These are phyloP conservation scores for Mycocalia duriaeana DNA, from an alignment of 1,284 basidiomycete genomes.

Conservation along the genomic window DNA sequence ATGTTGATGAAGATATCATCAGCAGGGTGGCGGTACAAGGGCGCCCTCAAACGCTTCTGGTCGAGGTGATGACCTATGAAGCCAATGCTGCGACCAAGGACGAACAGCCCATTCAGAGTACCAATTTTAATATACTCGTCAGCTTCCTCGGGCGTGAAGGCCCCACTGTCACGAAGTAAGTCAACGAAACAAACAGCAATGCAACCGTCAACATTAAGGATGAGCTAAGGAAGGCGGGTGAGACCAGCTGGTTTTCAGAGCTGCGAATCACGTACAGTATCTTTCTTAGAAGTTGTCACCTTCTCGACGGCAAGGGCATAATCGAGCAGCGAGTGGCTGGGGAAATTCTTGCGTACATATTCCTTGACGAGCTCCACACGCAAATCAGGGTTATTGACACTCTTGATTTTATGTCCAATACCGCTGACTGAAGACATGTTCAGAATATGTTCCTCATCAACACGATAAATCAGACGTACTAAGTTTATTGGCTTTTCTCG, in stretches of 20 bases:
- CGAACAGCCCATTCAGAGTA: conserved; percentile 93
- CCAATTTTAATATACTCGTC: conserved; percentile 97
- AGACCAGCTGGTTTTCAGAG: conserved; percentile 8
- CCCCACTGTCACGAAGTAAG: conserved; percentile 87
- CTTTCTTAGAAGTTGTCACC: conserved; percentile 97
- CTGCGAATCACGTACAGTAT: conserved; percentile 64
- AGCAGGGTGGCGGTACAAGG: conserved; percentile 87
- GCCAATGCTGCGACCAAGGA: conserved; percentile 94
- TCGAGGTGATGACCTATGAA: conserved; percentile 95
- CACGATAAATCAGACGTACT: conserved; percentile 49
- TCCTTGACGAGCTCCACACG: conserved; percentile 98
- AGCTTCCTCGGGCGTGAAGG: conserved; percentile 94
- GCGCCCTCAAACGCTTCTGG: conserved; percentile 91
- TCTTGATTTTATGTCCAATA: conserved; percentile 99
- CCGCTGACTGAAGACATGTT: conserved; percentile 66
- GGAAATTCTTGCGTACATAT: conserved; percentile 95
- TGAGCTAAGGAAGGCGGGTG: conserved; percentile 43
- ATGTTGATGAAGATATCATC: conserved; percentile 87
- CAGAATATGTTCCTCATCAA: conserved; percentile 4
- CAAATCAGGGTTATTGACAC: conserved; percentile 93
- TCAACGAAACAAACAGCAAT: conserved; percentile 99
- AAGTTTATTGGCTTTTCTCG: conserved; percentile 94
- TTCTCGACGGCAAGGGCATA: conserved; percentile 98
- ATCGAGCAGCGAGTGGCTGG: conserved; percentile 87
- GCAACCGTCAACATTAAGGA: conserved; percentile 96